These are phyloP conservation scores for Tylopilus felleus DNA, from an alignment of 768 basidiomycete genomes.

Conservation along the genomic window DNA sequence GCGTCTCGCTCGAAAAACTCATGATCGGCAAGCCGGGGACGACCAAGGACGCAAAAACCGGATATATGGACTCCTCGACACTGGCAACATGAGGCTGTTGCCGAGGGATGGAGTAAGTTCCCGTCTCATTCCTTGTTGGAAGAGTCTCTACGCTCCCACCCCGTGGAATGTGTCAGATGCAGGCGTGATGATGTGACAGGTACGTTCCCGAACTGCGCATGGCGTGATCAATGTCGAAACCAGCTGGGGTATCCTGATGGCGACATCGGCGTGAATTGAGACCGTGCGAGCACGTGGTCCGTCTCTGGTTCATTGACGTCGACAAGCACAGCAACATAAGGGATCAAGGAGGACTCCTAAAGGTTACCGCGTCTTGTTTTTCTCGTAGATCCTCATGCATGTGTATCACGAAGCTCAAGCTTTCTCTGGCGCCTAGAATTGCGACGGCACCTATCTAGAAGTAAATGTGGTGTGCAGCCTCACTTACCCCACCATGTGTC, in stretches of 20 bases:
- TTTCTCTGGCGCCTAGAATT: not conserved
- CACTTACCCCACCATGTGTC: not conserved
- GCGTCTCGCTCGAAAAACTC: slow-evolving; percentile 46
- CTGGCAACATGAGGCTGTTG: slow-evolving; percentile 61
- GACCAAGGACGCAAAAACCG: slow-evolving; percentile 40
- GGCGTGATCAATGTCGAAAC: not conserved
- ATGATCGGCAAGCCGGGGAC: slow-evolving; percentile 55
- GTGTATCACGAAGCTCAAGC: not conserved
- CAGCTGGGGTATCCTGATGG: slow-evolving; percentile 36
- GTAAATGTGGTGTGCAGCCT: not conserved
- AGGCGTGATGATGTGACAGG: slow-evolving; percentile 44
- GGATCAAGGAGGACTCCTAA: not conserved
- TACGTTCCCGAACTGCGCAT: slow-evolving; percentile 4
- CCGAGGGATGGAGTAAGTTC: slow-evolving; percentile 54
- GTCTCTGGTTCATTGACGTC: slow-evolving; percentile 10
- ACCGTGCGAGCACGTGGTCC: slow-evolving; percentile 40
- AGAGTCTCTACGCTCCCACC: not conserved
- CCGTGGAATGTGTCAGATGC: slow-evolving; percentile 21
- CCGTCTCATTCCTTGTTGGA: not conserved
- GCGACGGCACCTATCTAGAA: not conserved
- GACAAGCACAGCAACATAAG: slow-evolving; percentile 7
- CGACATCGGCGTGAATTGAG: slow-evolving; percentile 35
- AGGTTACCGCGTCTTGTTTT: not conserved
- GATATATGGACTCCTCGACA: slow-evolving; percentile 56
- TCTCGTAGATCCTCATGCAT: not conserved